Evolutionary conservation across 106 monocot genomes (phyloP), one percentile per base, ranked within the genome.

Genomic region (Allium sativum): DNA sequence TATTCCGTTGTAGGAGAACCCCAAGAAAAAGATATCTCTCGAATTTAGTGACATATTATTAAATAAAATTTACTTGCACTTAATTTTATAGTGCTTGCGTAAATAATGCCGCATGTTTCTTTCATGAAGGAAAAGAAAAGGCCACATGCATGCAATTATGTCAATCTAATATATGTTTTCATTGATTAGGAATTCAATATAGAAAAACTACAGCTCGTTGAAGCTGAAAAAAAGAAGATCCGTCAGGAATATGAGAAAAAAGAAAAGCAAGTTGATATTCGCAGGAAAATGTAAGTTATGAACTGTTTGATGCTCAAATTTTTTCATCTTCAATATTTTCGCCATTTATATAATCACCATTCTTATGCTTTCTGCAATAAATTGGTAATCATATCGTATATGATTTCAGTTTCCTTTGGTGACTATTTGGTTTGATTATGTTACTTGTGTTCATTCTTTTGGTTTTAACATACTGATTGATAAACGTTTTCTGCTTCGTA

Each of bases 221-320:
- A 58, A 58, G 58, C 58, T 10, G 58, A 58, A 15, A 58, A 58
- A 40, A 58, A 40, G 15, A 58, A 58, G 58, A 58, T 58, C 58
- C 58, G 58, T 9, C 58, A 58, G 12, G 58, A 58, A 40, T 58
- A 58, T 58, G 58, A 58, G 58, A 8, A 40, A 40, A 58, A 58
- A 15, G 58, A 58, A 58, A 58, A 58, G 18, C 58, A 58, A 31
- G 58, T 58, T 21, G 58, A 58, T 31, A 40, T 58, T 19, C 58
- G 58, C 6, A 21, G 58, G 12, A 58, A 58, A 58, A 58, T 58
- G 58, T 58, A 40, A 22, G 58, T 58, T 10, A n/a, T 19, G 46
- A 19, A 11, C 12, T 45, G 44, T 59, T 45, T 50, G 4, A 12
- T 20, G 12, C 7, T 1, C 10, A 55, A 10, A 17, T 10, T 3